A percentile compares a stretch with the other conserved stretches of the same genome.
Evolutionary conservation across 164 flowering plant genomes (phyloP).

Genomic region (Vitis amurensis): DNA sequence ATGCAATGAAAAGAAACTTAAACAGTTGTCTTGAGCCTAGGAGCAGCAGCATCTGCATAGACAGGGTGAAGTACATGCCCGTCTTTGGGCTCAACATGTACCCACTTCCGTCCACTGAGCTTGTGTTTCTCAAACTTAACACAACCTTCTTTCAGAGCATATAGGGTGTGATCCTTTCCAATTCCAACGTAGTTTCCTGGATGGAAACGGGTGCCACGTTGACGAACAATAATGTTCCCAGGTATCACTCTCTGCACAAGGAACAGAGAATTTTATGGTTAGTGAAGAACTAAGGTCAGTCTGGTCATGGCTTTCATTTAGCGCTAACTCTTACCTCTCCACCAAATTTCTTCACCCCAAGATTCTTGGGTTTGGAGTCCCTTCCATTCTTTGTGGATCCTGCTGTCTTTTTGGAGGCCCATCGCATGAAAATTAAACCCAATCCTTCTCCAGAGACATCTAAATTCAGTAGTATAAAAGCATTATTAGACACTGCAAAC

Average conservation of each 20-base stretch:
- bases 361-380: constrained; percentile 85
- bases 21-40: constrained; percentile 23
- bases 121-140: constrained; percentile 81
- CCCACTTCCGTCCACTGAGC: constrained; percentile 84
- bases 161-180: constrained; percentile 92
- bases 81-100: constrained; percentile 83
- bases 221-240: constrained; percentile 93
- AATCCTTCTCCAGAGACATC: constrained; percentile 68
- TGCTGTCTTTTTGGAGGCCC: constrained; percentile 95
- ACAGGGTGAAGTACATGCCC: constrained; percentile 84
- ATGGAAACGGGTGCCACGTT: constrained; percentile 91
- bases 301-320: not conserved
- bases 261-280: not conserved
- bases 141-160: constrained; percentile 81
- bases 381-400: constrained; percentile 97
- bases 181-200: constrained; percentile 95
- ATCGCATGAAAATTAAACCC: constrained; percentile 72
- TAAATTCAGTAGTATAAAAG: constrained; percentile 5
- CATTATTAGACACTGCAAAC: not conserved
- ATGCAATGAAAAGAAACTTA: not conserved
- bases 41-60: constrained; percentile 32
- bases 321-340: constrained; percentile 67
- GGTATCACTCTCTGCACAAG: constrained; percentile 77
- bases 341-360: constrained; percentile 96
- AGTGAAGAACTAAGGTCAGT: not conserved